phyloP scores from a whole-genome alignment of 805 yeast species.

The Hanseniaspora osmophila region DNA sequence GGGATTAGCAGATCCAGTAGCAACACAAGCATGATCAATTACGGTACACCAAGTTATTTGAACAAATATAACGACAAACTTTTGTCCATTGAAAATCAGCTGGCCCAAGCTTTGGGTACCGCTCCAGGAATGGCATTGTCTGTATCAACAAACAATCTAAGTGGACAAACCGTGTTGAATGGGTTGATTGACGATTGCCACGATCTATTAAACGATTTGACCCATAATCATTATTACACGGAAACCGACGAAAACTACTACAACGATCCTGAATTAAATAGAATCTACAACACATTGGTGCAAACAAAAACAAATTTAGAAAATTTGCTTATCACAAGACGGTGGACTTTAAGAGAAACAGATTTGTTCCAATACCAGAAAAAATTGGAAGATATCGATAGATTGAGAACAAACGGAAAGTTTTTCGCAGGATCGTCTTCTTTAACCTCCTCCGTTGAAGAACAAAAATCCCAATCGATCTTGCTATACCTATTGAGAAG shows the following conservation, averaged over 20 bases:
- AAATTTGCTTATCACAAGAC: slow-evolving; percentile 73
- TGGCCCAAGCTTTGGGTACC: too few relatives aligned
- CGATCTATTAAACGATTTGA: slow-evolving; percentile 55
- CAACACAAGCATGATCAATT: too few relatives aligned
- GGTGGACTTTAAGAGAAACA: slow-evolving; percentile 96
- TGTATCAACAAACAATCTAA: slow-evolving; percentile 13
- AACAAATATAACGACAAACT: too few relatives aligned
- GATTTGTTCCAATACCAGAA: slow-evolving; percentile 79
- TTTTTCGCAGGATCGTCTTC: slow-evolving; percentile 25
- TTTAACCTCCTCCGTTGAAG: slow-evolving; percentile 7
- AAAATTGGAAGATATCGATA: slow-evolving; percentile 59
- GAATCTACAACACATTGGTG: slow-evolving; percentile 48
- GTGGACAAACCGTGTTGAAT: slow-evolving; percentile 40
- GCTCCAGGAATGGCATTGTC: too few relatives aligned
- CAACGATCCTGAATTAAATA: slow-evolving; percentile 37
- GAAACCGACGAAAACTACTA: slow-evolving; percentile 18
- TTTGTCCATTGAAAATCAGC: too few relatives aligned
- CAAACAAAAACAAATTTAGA: slow-evolving; percentile 63
- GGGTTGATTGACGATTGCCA: slow-evolving; percentile 77
- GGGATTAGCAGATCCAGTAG: too few relatives aligned
- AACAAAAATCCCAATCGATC: slow-evolving; percentile 43
- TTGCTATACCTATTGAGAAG: slow-evolving; percentile 71
- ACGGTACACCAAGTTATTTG: too few relatives aligned
- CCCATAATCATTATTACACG: slow-evolving; percentile 22
- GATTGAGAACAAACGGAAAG: slow-evolving; percentile 47